A percentile compares a stretch with the other conserved stretches of the same genome.
Conservation (phyloP, 1,284 basidiomycete species). For the Moesziomyces parantarcticus region DNA sequence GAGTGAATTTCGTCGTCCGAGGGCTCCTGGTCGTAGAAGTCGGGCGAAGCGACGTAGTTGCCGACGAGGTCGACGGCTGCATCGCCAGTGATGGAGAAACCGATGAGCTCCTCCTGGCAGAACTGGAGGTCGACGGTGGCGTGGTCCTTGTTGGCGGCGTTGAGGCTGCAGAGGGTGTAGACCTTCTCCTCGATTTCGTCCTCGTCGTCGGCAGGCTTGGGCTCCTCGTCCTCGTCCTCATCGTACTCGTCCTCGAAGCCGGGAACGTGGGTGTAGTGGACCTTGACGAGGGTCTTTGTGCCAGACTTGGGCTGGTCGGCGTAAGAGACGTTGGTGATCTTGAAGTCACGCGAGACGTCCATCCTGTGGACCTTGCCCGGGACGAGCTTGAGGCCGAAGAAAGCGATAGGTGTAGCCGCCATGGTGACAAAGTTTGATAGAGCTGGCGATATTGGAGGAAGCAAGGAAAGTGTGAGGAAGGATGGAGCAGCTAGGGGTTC, state of each 20-base stretch:
- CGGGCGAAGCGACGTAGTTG: slow-evolving; percentile 79
- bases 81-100: slow-evolving; percentile 82
- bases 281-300: slow-evolving; percentile 79
- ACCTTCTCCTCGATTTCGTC: slow-evolving; percentile 69
- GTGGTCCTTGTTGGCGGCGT: slow-evolving; percentile 78
- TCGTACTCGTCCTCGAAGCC: slow-evolving; percentile 70
- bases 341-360: slow-evolving; percentile 77
- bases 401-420: slow-evolving; percentile 59
- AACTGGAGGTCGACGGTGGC: slow-evolving; percentile 73
- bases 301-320: slow-evolving; percentile 78
- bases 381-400: slow-evolving; percentile 69
- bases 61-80: slow-evolving; percentile 88
- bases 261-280: slow-evolving; percentile 73
- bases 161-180: slow-evolving; percentile 70
- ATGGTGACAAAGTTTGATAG: slow-evolving; percentile 15
- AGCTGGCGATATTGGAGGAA: too few relatives aligned
- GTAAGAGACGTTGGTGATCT: slow-evolving; percentile 79
- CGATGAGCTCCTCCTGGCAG: slow-evolving; percentile 74
- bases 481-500: too few relatives aligned
- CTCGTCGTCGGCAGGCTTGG: slow-evolving; percentile 67
- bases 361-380: slow-evolving; percentile 77
- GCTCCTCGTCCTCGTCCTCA: slow-evolving; percentile 68
- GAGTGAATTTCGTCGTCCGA: slow-evolving; percentile 56
- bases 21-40: slow-evolving; percentile 70
- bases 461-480: too few relatives aligned